Evolutionary conservation across 116 monocot species (phyloP).

Genomic region (Posidonia oceanica): DNA sequence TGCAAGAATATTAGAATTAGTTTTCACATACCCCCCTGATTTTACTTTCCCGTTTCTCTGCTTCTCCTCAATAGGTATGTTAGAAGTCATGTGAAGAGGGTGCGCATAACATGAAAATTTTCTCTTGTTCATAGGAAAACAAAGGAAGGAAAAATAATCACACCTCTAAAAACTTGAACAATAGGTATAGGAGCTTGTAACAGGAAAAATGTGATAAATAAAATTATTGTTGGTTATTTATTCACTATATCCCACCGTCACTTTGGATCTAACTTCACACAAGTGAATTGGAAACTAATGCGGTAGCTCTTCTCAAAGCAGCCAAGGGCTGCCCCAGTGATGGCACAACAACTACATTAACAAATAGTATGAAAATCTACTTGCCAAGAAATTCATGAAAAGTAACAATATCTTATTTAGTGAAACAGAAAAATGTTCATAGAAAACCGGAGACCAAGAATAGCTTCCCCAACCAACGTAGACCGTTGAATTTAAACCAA

Average conservation of each 20-base stretch:
- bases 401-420: no score
- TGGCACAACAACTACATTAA: conserved; percentile 66
- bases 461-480: no score
- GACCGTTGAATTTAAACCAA: no score
- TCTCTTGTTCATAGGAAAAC: conserved; percentile 34
- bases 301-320: conserved; percentile 82
- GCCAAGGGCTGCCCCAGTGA: conserved; percentile 91
- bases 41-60: conserved; percentile 13
- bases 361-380: no score
- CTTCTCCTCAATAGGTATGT: conserved; percentile 41
- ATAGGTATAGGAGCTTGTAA: no score
- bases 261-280: conserved; percentile 69
- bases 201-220: no score
- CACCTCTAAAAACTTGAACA: no score
- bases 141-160: not conserved
- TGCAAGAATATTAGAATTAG: not conserved
- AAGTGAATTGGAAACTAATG: conserved; percentile 85
- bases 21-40: conserved; percentile 31
- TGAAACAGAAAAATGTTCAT: no score
- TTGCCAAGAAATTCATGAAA: no score
- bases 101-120: conserved; percentile 97
- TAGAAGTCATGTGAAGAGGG: conserved; percentile 60
- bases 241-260: conserved; percentile 85
- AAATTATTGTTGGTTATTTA: not conserved
- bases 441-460: no score